Conservation (phyloP, 805 yeast species). For the Myxozyma neotropica region DNA sequence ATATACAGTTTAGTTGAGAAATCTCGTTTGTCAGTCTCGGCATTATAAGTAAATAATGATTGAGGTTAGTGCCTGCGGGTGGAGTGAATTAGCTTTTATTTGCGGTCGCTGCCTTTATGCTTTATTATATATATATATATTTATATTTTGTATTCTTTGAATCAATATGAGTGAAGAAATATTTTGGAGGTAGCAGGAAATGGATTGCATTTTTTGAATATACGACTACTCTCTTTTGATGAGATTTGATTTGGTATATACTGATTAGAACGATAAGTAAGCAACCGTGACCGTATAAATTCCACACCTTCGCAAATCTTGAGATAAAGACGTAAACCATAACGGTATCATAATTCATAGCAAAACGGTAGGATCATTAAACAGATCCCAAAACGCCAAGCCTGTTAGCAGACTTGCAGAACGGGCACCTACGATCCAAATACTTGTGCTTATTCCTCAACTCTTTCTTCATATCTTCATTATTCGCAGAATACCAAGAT, state of each 20-base stretch:
- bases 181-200: neutral
- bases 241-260: too few relatives aligned
- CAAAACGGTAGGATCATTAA: neutral
- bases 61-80: neutral
- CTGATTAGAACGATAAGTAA: too few relatives aligned
- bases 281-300: too few relatives aligned
- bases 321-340: neutral
- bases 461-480: neutral
- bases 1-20: neutral
- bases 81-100: neutral
- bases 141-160: neutral
- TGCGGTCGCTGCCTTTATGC: neutral
- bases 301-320: too few relatives aligned
- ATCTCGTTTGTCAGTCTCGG: neutral
- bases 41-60: neutral
- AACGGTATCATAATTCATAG: neutral
- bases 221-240: too few relatives aligned
- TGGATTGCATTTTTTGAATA: neutral
- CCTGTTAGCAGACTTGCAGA: neutral
- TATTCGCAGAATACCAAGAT: neutral
- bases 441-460: neutral
- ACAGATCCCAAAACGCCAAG: neutral
- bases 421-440: slow-evolving; percentile 10
- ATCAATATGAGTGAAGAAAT: neutral
- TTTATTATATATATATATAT: too few relatives aligned